Base-by-base conservation (phyloP, 805 yeast genomes). In the Yarrowia keelungensis region DNA sequence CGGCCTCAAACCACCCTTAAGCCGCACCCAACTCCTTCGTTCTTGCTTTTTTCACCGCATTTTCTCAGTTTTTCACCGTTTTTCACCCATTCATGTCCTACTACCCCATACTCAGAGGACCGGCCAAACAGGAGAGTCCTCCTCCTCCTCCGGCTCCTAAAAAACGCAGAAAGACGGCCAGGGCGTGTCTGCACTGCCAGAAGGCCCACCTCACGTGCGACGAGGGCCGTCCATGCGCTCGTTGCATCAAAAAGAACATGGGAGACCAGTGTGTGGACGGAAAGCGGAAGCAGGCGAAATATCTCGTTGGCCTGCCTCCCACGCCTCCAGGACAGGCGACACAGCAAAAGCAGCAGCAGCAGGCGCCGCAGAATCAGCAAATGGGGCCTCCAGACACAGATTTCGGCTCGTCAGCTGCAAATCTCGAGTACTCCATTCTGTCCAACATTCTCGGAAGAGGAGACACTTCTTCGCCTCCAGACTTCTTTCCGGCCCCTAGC, bases 131-230 rank as follows among this genome's bases (percentile, higher is more conserved):
- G 51, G 42, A 43, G 51, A 15, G 42, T 43, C 65, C 65, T 0
- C 65, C 65, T 32, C 51, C 50, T 32, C 65, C 67, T 15, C 56
- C 67, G 5, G 67, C 56, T 5, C 54, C 54, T 3, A 47, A 47
- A 39, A 73, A 76, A n/a, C 81, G 84, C 56, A 85, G 81, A 75
- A 92, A 92, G 75, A 90, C 92, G 0, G 82, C 88, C 11, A 82
- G 95, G 69, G 97, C 98, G 9, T 92, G 98, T 74, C 85, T 86
- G 56, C 94, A 91, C 78, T 92, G 98, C 75, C 91, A 92, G 69
- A 86, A 85, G 74, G 90, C 95, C 1, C 98, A 92, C 76, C 87
- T 92, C 82, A 89, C 97, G 0, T 92, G 98, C 76, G 97, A 92
- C 73, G 84, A 86, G 7, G 78, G 77, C 35, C 83, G 96, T 35